phyloP scores from a whole-genome alignment of 1,139 yeast genomes.

The Yamadazyma aaseri region DNA sequence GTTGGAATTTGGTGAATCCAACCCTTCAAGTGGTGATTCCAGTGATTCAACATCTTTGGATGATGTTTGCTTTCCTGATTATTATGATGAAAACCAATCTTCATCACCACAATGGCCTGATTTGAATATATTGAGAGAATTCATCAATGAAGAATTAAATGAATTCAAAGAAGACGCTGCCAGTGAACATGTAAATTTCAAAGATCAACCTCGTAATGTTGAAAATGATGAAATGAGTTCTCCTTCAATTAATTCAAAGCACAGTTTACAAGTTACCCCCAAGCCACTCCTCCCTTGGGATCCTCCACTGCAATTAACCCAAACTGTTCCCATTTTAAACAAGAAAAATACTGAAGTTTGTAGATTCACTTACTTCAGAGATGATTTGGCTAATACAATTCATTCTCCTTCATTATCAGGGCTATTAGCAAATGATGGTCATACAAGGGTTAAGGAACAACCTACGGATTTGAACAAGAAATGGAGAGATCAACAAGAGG shows the following conservation, averaged over 20 bases:
- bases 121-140: constrained; percentile 68
- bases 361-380: constrained; percentile 88
- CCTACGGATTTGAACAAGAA: constrained; percentile 13
- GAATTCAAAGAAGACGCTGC: constrained; percentile 19
- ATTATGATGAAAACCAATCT: constrained; percentile 31
- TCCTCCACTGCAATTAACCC: constrained; percentile 20
- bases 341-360: constrained; percentile 25
- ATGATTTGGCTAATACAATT: constrained; percentile 81
- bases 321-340: constrained; percentile 29
- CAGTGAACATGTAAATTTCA: constrained; percentile 11
- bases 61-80: constrained; percentile 82
- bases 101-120: constrained; percentile 69
- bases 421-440: constrained; percentile 33
- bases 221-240: constrained; percentile 55
- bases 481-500: constrained; percentile 19
- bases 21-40: constrained; percentile 71
- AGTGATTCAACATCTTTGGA: constrained; percentile 74
- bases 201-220: constrained; percentile 2
- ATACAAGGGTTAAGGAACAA: constrained; percentile 12
- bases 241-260: constrained; percentile 21
- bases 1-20: constrained; percentile 53
- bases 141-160: constrained; percentile 65
- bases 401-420: constrained; percentile 92
- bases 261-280: constrained; percentile 63
- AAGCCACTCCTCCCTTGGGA: constrained; percentile 79